These are phyloP conservation scores for Colletotrichum godetiae DNA, from an alignment of 2,329 filamentous ascomycete genomes.

Conservation along the genomic window DNA sequence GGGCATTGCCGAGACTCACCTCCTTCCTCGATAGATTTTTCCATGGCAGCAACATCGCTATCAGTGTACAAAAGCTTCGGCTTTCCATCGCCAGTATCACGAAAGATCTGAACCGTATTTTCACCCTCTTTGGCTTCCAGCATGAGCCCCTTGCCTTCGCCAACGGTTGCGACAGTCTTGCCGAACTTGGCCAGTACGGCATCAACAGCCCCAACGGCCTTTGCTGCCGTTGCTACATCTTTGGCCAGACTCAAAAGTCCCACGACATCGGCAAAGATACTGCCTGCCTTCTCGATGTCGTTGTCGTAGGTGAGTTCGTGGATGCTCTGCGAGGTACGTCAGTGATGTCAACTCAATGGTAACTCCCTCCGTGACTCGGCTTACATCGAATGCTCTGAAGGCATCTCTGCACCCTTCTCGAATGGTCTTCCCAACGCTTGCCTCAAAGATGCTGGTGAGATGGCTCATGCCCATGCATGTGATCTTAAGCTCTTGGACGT, in stretches of 20 bases:
- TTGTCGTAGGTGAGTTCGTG: neutral
- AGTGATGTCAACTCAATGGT: too few relatives aligned
- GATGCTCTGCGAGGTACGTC: neutral
- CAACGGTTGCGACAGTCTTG: neutral
- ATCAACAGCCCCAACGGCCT: neutral
- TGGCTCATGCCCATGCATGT: neutral
- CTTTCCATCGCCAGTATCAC: neutral
- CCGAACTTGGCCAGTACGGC: neutral
- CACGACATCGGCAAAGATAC: neutral
- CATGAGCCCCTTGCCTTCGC: neutral
- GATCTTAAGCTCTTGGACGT: neutral
- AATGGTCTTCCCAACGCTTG: neutral
- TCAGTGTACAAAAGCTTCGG: neutral
- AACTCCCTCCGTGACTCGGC: neutral
- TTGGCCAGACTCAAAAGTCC: neutral
- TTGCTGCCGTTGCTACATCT: neutral
- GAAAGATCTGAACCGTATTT: neutral
- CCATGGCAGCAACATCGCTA: neutral
- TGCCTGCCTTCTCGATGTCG: slow-evolving; percentile 8
- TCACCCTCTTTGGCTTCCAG: neutral
- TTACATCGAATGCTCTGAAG: neutral
- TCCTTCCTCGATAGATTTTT: neutral
- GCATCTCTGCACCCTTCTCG: neutral
- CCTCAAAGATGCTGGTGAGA: neutral
- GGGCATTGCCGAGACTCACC: neutral